Percentiles rank a stretch among this genome's conserved stretches.
phyloP scores from a whole-genome alignment of 2,329 filamentous ascomycete genomes.

The Ophiostoma pallidulum region DNA sequence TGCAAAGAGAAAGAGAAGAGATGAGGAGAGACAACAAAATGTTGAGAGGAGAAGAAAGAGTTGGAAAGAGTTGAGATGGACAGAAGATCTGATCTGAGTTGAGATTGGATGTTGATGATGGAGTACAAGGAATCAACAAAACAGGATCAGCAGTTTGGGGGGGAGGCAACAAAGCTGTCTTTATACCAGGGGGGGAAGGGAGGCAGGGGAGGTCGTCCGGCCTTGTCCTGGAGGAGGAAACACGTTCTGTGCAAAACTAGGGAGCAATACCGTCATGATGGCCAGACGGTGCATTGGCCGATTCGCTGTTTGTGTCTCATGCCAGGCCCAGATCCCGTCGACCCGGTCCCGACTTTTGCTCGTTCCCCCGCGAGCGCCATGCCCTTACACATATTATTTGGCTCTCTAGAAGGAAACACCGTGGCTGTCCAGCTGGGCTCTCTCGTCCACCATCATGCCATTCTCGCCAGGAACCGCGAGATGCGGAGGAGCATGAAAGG shows the following conservation, averaged over 20 bases:
- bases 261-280: constrained; percentile 7
- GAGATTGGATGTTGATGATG: constrained; percentile 1
- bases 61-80: not conserved
- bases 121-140: not conserved
- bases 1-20: too few species aligned
- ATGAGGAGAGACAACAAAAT: not conserved
- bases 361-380: too few species aligned
- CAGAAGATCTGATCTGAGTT: not conserved
- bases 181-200: constrained; percentile 2
- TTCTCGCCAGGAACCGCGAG: constrained; percentile 7
- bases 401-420: too few species aligned
- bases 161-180: not conserved
- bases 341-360: constrained; percentile 4
- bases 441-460: constrained; percentile 7
- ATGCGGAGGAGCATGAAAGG: constrained; percentile 7
- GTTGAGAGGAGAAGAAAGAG: not conserved
- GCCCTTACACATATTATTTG: too few species aligned
- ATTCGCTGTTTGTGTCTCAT: not conserved
- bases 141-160: not conserved
- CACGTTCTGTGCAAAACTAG: too few species aligned
- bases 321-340: not conserved
- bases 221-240: too few species aligned
- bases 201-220: too few species aligned
- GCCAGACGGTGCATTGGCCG: not conserved
- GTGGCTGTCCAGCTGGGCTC: not conserved